Base-by-base conservation (phyloP, 306 rosid genomes). In the Malus asiatica region DNA sequence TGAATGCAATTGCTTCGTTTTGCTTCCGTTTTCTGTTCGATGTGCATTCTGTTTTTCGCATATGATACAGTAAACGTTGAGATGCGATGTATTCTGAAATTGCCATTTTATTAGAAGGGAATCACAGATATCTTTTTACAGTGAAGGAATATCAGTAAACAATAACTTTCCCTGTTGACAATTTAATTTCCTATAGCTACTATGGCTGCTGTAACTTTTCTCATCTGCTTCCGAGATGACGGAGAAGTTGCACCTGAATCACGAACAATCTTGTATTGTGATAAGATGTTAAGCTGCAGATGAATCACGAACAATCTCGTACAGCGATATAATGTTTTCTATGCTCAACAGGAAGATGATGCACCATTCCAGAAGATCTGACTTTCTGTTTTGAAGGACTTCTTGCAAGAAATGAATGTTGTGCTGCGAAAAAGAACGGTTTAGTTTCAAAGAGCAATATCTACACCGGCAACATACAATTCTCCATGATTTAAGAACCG, bases 321-420 rank as follows among this genome's bases (percentile, higher is more conserved):
- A 89, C 18, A 92, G 12, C 48, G 96, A 92, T 78, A 95, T 82
- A 13, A 83, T 87, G 80, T 90, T 95, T 81, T 95, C 98, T 66
- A 95, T 86, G 4, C 74, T 84, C 93, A 95, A 83, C 62, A 95
- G 85, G 79, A 92, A 93, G 76, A 95, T 95, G 80, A 95, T 90
- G 87, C 97, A 92, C 99, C 99, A 92, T 71, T 92, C 97, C 89
- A 95, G 86, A 85, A 92, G 88, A 87, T 95, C 97, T 13, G 97
- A 95, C 83, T 92, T 95, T 66, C 99, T 89, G 87, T 92, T 95
- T 83, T 95, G 97, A 20, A 95, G 91, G 78, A 88, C 97, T 87
- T 95, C 97, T 81, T 92, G 97, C 68, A 92, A 90, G 80, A 95
- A 95, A 89, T 95, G 99, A 87, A 95, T 92, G 84, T 95, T 95